Evolutionary conservation across 2,329 filamentous ascomycete genomes (phyloP), one percentile per base, ranked within the genome.

Genomic region (Phaeomoniella chlamydospora): DNA sequence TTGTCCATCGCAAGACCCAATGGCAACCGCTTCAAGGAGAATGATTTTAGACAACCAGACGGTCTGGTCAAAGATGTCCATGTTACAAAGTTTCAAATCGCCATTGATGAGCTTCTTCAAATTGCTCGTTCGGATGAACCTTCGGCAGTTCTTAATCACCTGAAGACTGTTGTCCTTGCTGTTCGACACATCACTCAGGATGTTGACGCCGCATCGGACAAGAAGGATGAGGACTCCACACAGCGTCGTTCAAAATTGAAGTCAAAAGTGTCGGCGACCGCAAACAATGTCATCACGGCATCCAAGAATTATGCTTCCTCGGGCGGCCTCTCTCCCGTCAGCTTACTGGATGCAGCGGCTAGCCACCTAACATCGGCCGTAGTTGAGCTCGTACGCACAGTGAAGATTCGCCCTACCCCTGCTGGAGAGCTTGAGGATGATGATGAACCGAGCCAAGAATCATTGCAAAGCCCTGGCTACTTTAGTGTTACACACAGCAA

Each of bases 231-330:
- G 17, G 71, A 71, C 22, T 64, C 65, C 17, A 55, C 61, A 26
- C 70, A 74, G 43, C 65, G 78, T 42, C 74, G 76, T 44, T 63
- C 67, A 17, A 85, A 79, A 55, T 68, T 92, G 41, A 92, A 84
- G 58, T 71, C 74, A 34, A 79, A 80, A 39, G 80, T 96, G 3
- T 92, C 86, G n/a, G 80, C 80, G 2, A 93, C 88, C 1, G 87
- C 90, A 34, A 96, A 96, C 65, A 90, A 88, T 51, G 67, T 98
- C 39, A 94, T 96, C 49, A 96, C 88, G 2, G 85, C 88, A 1
- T 80, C 84, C 19, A 94, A 92, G 62, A 94, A 94, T 52, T 94
- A 90, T 55, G 79, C 82, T 19, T 71, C 74, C 9, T 78, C 85
- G 1, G 77, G 74, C 14, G 90, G 90, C 18, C 72, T 98, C 18